Conservation (phyloP, 1,139 yeast species). For the Blastobotrys ciferrii region DNA sequence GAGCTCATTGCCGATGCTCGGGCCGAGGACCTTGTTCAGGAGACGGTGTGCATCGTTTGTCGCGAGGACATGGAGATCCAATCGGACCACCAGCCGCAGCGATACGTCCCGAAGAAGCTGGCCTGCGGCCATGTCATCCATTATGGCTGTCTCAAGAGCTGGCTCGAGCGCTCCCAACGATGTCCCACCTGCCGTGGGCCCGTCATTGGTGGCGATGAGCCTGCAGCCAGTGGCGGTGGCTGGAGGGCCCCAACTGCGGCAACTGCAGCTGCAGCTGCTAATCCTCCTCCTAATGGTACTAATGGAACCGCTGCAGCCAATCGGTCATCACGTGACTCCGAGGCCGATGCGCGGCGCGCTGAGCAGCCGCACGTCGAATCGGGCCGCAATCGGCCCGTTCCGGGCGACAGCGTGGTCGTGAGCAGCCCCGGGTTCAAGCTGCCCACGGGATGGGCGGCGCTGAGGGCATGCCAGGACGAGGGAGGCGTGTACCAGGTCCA, state of each 20-base stretch:
- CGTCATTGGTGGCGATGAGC: constrained; percentile 41
- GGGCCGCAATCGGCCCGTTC: constrained; percentile 2
- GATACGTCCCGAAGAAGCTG: constrained; percentile 70
- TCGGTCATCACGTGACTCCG: too few species aligned
- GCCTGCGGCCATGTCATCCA: constrained; percentile 87
- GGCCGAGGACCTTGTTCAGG: constrained; percentile 60
- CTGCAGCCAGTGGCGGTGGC: constrained; percentile 8
- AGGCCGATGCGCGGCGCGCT: too few species aligned
- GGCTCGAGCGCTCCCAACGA: constrained; percentile 88
- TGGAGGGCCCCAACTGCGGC: constrained; percentile 6
- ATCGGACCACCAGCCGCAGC: constrained; percentile 37
- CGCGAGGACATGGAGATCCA: constrained; percentile 68
- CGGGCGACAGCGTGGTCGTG: constrained; percentile 4
- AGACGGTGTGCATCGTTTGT: constrained; percentile 76
- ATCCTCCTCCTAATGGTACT: neutral
- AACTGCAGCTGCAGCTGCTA: constrained; percentile 5
- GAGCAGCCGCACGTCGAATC: neutral
- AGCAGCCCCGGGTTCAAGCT: constrained; percentile 14
- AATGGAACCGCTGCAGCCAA: constrained; percentile 2
- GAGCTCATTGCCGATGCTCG: constrained; percentile 52
- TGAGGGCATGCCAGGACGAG: constrained; percentile 17
- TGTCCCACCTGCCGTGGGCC: constrained; percentile 89
- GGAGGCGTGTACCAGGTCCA: constrained; percentile 13
- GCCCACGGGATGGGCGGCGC: constrained; percentile 26
- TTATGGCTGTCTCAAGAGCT: constrained; percentile 83